Conservation (phyloP, 2,329 filamentous ascomycete species). For the Sporothrix phasma region DNA sequence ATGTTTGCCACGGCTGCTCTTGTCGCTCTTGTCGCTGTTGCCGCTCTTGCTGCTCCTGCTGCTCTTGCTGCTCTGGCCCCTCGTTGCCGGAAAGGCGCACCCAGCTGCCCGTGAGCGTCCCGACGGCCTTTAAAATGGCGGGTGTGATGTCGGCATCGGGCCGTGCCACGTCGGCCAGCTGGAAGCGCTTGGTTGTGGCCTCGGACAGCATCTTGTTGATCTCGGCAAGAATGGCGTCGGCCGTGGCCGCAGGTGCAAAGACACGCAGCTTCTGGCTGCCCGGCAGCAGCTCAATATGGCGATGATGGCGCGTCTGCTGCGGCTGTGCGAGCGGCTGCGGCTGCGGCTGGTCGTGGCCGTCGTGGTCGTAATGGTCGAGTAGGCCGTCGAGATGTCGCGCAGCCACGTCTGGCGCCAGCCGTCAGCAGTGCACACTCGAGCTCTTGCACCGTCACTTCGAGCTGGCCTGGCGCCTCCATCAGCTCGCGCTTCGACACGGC, state of each 20-base stretch:
- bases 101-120: conserved; percentile 31
- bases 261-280: conserved; percentile 27
- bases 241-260: conserved; percentile 28
- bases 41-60: conserved; percentile 21
- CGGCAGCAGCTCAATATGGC: conserved; percentile 29
- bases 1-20: too few relatives aligned
- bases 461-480: conserved; percentile 32
- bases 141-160: not conserved
- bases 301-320: conserved; percentile 9
- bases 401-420: conserved; percentile 31
- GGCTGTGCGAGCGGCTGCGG: conserved; percentile 24
- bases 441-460: conserved; percentile 31
- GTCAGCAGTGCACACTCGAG: conserved; percentile 36
- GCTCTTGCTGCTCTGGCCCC: conserved; percentile 22
- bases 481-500: conserved; percentile 38
- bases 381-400: conserved; percentile 22
- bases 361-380: conserved; percentile 8
- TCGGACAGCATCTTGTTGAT: conserved; percentile 26
- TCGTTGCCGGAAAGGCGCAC: conserved; percentile 23
- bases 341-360: conserved; percentile 22
- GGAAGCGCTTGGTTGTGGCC: conserved; percentile 15
- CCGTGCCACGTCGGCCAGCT: not conserved
- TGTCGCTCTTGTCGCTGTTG: conserved; percentile 12
- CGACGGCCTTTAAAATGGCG: conserved; percentile 28
- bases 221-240: conserved; percentile 28